Evolutionary conservation across 306 rosid species (phyloP).

Genomic region (Cotoneaster glaucophyllus): DNA sequence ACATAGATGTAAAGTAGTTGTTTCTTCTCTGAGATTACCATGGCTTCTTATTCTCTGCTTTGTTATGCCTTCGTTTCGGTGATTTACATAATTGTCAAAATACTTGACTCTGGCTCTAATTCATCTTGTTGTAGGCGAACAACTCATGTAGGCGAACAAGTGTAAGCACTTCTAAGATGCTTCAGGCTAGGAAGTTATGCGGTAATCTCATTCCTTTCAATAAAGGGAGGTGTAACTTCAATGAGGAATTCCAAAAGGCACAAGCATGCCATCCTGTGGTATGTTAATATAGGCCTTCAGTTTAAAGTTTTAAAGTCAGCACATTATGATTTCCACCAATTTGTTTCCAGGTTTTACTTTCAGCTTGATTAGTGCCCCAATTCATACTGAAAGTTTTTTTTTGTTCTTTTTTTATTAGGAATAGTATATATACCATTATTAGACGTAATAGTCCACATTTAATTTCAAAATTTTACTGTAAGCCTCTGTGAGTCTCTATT

Average conservation of each 20-base stretch:
- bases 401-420: not conserved
- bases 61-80: not conserved
- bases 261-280: constrained; percentile 65
- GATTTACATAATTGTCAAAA: not conserved
- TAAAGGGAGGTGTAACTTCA: constrained; percentile 46
- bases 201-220: constrained; percentile 48
- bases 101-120: not conserved
- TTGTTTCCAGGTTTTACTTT: not conserved
- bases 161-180: constrained; percentile 45
- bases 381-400: not conserved
- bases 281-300: constrained; percentile 4
- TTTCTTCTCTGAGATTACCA: not conserved
- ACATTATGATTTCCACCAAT: not conserved
- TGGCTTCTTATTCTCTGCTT: not conserved
- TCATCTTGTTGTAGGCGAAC: constrained; percentile 32
- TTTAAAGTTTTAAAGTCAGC: not conserved
- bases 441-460: no score
- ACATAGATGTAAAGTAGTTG: not conserved
- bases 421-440: no score
- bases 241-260: constrained; percentile 53
- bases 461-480: not conserved
- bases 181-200: constrained; percentile 69
- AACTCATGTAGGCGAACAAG: constrained; percentile 21
- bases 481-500: not conserved
- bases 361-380: not conserved